Evolutionary conservation across 1,284 basidiomycete species (phyloP).

Genomic region (Thecaphora thlaspeos): DNA sequence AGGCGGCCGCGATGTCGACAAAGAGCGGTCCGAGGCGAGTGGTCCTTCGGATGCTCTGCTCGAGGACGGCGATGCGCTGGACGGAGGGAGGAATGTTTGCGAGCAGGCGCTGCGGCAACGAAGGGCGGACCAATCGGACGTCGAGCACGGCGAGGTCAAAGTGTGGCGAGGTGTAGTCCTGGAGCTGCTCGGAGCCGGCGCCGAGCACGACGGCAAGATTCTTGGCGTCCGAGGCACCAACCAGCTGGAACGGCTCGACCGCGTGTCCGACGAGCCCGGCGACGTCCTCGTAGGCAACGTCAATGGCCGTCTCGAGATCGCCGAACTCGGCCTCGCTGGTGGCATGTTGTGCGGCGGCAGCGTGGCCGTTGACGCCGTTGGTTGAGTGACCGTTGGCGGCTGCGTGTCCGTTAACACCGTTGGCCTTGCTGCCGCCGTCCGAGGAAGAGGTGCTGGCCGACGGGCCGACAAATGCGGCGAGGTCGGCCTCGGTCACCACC

Average conservation of each 20-base stretch:
- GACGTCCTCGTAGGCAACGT: constrained; percentile 41
- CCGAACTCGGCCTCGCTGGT: constrained; percentile 32
- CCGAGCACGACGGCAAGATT: constrained; percentile 52
- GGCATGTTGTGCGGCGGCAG: constrained; percentile 9
- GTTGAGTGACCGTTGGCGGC: constrained; percentile 4
- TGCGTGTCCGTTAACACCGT: constrained; percentile 37
- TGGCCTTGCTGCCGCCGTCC: constrained; percentile 56
- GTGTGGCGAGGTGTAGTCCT: constrained; percentile 57
- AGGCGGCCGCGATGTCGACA: constrained; percentile 73
- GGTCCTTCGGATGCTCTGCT: constrained; percentile 72
- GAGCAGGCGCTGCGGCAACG: constrained; percentile 69
- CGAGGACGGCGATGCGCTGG: constrained; percentile 77
- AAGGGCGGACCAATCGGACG: constrained; percentile 73
- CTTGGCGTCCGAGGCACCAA: constrained; percentile 32
- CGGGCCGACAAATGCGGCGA: constrained; percentile 30
- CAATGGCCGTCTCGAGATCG: constrained; percentile 36
- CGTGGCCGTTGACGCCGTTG: constrained; percentile 17
- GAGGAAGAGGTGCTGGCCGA: constrained; percentile 39
- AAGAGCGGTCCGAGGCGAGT: constrained; percentile 87
- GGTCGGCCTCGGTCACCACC: constrained; percentile 57
- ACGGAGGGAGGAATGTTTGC: constrained; percentile 68
- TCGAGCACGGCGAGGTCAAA: constrained; percentile 67
- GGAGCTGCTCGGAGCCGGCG: constrained; percentile 39
- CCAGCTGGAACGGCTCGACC: constrained; percentile 45
- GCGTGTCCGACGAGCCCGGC: constrained; percentile 38